Percentiles rank a stretch among this genome's conserved stretches.
These are phyloP conservation scores for Zymoseptoria tritici DNA, from an alignment of 2,329 filamentous ascomycete species.

Conservation along the genomic window DNA sequence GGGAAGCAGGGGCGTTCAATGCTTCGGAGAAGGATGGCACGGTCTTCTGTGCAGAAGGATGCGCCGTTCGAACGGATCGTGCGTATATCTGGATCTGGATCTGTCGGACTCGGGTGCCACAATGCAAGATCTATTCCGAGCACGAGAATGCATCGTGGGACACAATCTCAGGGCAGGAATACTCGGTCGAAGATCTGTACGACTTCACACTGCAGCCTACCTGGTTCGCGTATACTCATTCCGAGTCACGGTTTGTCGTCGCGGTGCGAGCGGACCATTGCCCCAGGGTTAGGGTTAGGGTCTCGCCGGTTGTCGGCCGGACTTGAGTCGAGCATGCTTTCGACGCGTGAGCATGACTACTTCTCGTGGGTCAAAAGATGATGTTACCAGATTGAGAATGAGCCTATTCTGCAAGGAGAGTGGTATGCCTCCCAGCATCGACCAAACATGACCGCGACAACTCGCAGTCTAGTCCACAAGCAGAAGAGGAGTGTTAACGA, in stretches of 20 bases:
- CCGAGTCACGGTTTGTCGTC: neutral
- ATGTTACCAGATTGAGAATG: too few relatives aligned
- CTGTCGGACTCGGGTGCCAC: neutral
- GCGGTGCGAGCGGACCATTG: neutral
- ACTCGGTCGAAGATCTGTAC: too few relatives aligned
- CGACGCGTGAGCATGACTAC: neutral
- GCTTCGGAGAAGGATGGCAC: neutral
- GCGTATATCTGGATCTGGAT: neutral
- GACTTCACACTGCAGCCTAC: too few relatives aligned
- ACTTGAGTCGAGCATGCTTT: too few relatives aligned
- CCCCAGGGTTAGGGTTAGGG: neutral
- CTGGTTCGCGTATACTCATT: neutral
- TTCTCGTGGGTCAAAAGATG: neutral
- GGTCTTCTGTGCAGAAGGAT: neutral
- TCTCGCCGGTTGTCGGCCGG: too few relatives aligned
- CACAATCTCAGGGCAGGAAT: too few relatives aligned
- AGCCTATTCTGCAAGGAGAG: too few relatives aligned
- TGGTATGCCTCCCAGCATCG: too few relatives aligned
- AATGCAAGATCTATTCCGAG: neutral
- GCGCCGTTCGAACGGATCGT: neutral
- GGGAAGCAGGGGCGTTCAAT: too few relatives aligned
- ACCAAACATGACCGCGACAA: too few relatives aligned
- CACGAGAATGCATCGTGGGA: neutral
- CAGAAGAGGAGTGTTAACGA: neutral
- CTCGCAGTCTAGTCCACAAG: too few relatives aligned